Evolutionary conservation across 2,329 filamentous ascomycete species (phyloP).

Genomic region (Penicillium expansum): DNA sequence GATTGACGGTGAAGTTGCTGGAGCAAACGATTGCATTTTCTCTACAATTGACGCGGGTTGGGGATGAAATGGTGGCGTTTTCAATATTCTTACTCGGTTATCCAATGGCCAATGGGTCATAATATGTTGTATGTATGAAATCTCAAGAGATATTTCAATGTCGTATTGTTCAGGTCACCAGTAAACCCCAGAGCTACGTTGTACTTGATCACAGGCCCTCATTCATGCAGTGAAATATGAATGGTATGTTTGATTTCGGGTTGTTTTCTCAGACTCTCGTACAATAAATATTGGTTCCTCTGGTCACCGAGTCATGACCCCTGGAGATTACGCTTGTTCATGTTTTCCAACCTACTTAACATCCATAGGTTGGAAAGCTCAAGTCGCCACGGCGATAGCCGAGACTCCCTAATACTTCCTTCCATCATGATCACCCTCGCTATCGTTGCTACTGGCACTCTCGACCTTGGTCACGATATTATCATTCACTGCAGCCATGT

Average conservation of each 20-base stretch:
- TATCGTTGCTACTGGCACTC: constrained; percentile 48
- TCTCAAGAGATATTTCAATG: not conserved
- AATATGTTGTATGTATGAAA: constrained; percentile 8
- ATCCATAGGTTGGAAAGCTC: not conserved
- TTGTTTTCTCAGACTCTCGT: not conserved
- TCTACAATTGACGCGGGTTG: constrained; percentile 1
- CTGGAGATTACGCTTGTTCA: not conserved
- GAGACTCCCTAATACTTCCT: constrained; percentile 7
- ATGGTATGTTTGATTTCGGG: not conserved
- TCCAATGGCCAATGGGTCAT: constrained; percentile 1
- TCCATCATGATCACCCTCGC: constrained; percentile 20
- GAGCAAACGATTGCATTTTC: not conserved
- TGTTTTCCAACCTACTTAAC: not conserved
- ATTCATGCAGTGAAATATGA: not conserved
- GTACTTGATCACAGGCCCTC: not conserved
- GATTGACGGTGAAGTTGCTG: constrained; percentile 5
- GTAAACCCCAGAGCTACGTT: not conserved
- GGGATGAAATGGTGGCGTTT: constrained; percentile 5
- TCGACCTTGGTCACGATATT: constrained; percentile 22
- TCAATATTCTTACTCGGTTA: not conserved
- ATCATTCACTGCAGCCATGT: constrained; percentile 40
- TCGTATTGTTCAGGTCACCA: not conserved
- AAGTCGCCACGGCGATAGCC: not conserved
- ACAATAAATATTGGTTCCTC: not conserved
- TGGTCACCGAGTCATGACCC: not conserved